phyloP scores from a whole-genome alignment of 2,329 filamentous ascomycete species.

The Aspergillus japonicus region DNA sequence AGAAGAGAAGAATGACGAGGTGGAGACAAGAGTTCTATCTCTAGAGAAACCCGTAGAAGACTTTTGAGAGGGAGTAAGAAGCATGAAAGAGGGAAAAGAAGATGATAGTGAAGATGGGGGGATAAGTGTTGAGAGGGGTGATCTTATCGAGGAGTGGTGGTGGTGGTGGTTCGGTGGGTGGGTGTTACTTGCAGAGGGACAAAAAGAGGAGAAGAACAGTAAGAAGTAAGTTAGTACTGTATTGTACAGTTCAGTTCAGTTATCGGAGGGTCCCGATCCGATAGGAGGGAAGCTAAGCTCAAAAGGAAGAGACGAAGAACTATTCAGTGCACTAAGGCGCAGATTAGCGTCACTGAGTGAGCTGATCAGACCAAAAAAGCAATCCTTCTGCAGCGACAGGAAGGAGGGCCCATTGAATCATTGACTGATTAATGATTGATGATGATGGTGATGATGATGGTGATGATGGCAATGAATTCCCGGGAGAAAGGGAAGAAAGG shows the following conservation, averaged over 20 bases:
- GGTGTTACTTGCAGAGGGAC: background rate
- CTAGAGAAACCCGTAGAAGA: background rate
- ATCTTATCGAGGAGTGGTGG: background rate
- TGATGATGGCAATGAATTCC: constrained; percentile 1
- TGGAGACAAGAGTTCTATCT: background rate
- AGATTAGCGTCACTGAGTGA: background rate
- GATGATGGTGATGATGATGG: background rate
- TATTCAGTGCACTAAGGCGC: background rate
- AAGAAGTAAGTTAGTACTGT: background rate
- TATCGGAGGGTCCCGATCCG: constrained; percentile 11
- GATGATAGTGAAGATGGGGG: too few species aligned
- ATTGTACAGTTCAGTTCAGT: background rate
- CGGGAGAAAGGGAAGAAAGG: background rate
- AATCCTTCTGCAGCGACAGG: background rate
- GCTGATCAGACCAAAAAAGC: background rate
- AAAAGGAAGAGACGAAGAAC: constrained; percentile 5
- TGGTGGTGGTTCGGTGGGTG: background rate
- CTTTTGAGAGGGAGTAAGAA: background rate
- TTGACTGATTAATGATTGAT: background rate
- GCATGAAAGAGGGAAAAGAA: constrained; percentile 5
- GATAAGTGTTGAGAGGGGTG: background rate
- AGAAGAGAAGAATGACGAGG: background rate
- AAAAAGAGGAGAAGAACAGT: constrained; percentile 6
- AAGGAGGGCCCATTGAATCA: background rate
- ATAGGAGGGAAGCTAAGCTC: constrained; percentile 6